Evolutionary conservation across 176 grass and related monocot genomes (phyloP).

Genomic region (Otatea glauca): DNA sequence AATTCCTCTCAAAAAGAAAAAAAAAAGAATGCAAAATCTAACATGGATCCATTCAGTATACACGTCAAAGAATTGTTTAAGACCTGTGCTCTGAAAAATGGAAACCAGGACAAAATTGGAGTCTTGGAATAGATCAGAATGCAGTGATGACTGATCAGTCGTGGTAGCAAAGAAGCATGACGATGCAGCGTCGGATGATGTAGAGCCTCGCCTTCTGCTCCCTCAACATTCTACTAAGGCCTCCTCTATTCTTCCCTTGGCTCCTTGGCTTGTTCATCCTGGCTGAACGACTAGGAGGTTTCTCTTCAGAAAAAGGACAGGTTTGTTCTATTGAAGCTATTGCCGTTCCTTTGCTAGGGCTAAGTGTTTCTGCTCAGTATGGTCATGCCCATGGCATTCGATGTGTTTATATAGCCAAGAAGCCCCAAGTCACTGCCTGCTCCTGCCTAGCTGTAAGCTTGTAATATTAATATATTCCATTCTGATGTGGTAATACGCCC

Average conservation of each 20-base stretch:
- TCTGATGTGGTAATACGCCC: not conserved
- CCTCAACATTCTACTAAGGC: conserved; percentile 42
- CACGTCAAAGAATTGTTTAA: conserved; percentile 29
- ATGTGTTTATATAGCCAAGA: conserved; percentile 44
- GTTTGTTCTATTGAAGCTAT: not conserved
- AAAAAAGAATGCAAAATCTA: not conserved
- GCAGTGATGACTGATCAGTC: conserved; percentile 26
- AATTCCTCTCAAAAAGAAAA: not conserved
- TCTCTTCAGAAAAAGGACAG: not conserved
- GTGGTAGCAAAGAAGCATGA: conserved; percentile 47
- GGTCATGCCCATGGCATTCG: not conserved
- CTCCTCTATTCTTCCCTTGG: conserved; percentile 23
- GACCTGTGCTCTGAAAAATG: conserved; percentile 10
- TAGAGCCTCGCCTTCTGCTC: conserved; percentile 58
- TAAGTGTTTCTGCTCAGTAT: not conserved
- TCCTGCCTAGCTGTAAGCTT: conserved; percentile 10
- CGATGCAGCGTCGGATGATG: conserved; percentile 53
- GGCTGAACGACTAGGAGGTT: not conserved
- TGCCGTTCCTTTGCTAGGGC: too few species aligned
- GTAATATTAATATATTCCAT: not conserved
- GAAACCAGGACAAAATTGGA: conserved; percentile 26
- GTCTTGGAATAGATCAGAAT: not conserved
- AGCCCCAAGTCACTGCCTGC: not conserved
- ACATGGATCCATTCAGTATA: not conserved
- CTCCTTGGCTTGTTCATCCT: conserved; percentile 31